Conservation (phyloP, 2,329 filamentous ascomycete species). For the Pseudocercospora ulei region DNA sequence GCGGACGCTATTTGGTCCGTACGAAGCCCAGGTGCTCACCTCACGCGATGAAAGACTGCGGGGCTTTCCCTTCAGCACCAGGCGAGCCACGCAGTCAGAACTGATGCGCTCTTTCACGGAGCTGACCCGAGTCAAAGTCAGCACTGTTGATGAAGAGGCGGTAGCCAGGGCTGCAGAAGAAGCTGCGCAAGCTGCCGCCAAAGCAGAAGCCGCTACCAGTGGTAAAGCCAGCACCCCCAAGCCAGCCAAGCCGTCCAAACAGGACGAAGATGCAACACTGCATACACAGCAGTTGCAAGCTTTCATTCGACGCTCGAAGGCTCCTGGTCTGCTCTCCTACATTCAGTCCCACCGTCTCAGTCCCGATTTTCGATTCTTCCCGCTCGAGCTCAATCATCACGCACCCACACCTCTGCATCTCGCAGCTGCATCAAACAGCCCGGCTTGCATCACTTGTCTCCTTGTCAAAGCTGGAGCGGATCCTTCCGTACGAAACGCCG, state of each 20-base stretch:
- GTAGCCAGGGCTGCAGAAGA: conserved; percentile 44
- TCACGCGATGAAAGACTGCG: conserved; percentile 70
- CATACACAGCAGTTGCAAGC: conserved; percentile 86
- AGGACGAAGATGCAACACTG: conserved; percentile 69
- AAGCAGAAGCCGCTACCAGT: conserved; percentile 30
- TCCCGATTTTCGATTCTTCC: conserved; percentile 65
- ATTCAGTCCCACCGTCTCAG: conserved; percentile 64
- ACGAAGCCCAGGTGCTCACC: conserved; percentile 75
- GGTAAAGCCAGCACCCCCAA: conserved; percentile 44
- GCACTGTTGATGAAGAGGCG: conserved; percentile 60
- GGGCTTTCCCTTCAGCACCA: conserved; percentile 86
- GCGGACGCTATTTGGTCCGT: conserved; percentile 77
- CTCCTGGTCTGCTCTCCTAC: conserved; percentile 77
- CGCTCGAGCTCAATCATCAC: conserved; percentile 62
- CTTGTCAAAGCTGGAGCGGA: conserved; percentile 65
- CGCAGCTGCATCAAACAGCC: conserved; percentile 68
- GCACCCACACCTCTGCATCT: conserved; percentile 77
- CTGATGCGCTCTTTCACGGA: conserved; percentile 92
- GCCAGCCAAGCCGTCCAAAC: conserved; percentile 61
- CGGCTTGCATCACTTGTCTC: conserved; percentile 66
- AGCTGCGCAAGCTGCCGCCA: conserved; percentile 37
- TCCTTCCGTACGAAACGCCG: conserved; percentile 58
- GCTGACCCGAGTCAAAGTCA: conserved; percentile 79
- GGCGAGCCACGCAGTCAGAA: conserved; percentile 83
- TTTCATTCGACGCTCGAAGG: conserved; percentile 77